Evolutionary conservation across 306 rosid species (phyloP), one percentile per base, ranked within the genome.

Genomic region (Leucaena leucocephala): DNA sequence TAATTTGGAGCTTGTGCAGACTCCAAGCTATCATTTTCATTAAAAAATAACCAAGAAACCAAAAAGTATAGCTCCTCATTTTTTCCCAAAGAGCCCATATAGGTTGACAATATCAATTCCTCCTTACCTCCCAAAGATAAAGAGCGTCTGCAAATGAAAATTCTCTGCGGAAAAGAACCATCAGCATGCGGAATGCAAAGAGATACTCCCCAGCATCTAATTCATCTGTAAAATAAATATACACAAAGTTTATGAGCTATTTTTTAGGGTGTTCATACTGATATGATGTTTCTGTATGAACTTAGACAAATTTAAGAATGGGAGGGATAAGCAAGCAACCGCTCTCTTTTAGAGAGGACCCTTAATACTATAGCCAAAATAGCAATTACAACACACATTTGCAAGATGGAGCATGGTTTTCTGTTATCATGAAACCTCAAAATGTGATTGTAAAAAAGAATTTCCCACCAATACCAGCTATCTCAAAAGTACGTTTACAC

Each of bases 101-200:
- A 74, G 61, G 61, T 44, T 27, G 27, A 27, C 27, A 27, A 27
- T 27, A 27, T 27, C 27, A 27, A 27, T 27, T 27, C 77, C 68
- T 81, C 78, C 88, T 88, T 87, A 94, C 98, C 97, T 94, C 98
- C 98, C 98, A 94, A 78, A 94, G 97, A 85, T 94, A 94, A 82
- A 94, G 84, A 48, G 97, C 78, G 80, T 94, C 97, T 50, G 96
- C 92, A 48, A 94, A 94, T 81, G 97, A 92, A 81, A 94, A 92
- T 85, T 94, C 98, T 91, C 98, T 82, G 59, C 98, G 91, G 84
- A 94, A 94, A 87, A 94, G 97, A 73, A 94, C 98, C 98, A 94
- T 92, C 84, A 94, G 83, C 98, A 94, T 94, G 81, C 98, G 97
- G 82, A 94, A 90, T 42, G 98, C 98, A 86, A 94, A 94, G 75